Evolutionary conservation across 345 rosid genomes (phyloP), one percentile per base, ranked within the genome.

Genomic region (Cochlearia excelsa): DNA sequence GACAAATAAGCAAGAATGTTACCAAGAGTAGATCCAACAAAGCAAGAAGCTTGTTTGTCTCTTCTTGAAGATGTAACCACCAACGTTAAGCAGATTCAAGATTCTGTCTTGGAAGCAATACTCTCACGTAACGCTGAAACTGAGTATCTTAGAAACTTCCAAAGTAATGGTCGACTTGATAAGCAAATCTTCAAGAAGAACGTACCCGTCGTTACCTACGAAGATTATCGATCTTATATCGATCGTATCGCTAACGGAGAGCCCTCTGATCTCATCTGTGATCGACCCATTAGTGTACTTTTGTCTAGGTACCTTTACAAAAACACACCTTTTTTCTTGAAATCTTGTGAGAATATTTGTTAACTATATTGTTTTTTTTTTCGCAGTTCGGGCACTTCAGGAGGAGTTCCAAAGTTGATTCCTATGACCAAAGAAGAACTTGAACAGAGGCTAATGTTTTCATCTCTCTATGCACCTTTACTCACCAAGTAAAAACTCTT

Each of bases 311-410:
- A 68, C 16, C 26, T 53, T 54, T 5, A 16, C 3, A 33, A 33
- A 33, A 3, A 33, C 52, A 58, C 30, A 45, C 23, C 23, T 16
- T 16, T 16, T 16, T 16, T 16, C 23, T 16, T 16, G 23, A 16
- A 16, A 16, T 16, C 23, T 16, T 16, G 23, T 16, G 23, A 16
- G 23, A 16, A 16, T 16, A 16, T 16, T 16, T 16, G 23, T 16
- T 16, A 16, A 16, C 23, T 16, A 16, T 16, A 16, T 16, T 33
- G 5, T 33, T 33, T 2, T 33, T 33, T 29, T 41, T 46, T n/a
- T 43, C 75, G 67, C 81, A 90, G 97, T 80, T 83, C 97, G 1
- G 97, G 97, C 9, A 90, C 97, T 43, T 85, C 97, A 3, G 95
- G 88, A 42, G 95, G 97, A 37, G 79, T 74, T 52, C 95, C 97